Evolutionary conservation across 306 rosid species (phyloP).

Genomic region (Aeschynomene evenia): DNA sequence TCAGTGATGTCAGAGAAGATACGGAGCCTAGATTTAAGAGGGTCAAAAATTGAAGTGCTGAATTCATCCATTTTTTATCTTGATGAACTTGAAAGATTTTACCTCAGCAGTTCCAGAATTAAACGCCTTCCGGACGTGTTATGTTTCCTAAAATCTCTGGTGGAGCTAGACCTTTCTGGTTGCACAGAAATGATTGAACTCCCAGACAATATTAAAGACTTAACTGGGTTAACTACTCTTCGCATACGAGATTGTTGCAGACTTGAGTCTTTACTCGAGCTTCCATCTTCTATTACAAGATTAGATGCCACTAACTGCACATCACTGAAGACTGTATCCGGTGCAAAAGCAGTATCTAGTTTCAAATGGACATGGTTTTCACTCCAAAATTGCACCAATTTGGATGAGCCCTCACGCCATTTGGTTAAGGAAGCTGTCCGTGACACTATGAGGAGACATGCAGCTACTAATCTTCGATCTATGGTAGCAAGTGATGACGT

Average conservation of each 20-base stretch:
- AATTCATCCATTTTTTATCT: too few species aligned
- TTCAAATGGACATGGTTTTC: neutral
- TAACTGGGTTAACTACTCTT: neutral
- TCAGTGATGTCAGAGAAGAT: neutral
- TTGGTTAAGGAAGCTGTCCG: neutral
- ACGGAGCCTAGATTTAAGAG: accelerated
- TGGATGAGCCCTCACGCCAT: neutral
- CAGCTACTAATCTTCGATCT: too few species aligned
- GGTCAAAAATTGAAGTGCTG: too few species aligned
- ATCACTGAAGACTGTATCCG: neutral
- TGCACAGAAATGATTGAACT: neutral
- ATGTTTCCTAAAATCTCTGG: neutral
- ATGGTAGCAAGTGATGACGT: too few species aligned
- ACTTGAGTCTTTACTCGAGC: neutral
- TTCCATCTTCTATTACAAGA: neutral
- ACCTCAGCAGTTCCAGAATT: neutral
- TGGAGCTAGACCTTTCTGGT: accelerated
- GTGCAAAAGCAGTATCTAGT: neutral
- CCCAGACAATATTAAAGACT: neutral
- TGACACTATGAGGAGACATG: neutral
- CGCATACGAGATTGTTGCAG: neutral
- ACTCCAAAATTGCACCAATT: neutral
- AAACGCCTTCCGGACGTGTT: neutral
- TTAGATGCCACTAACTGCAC: neutral
- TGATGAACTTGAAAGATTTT: too few species aligned